Evolutionary conservation across 2,329 filamentous ascomycete species (phyloP), one percentile per base, ranked within the genome.

Genomic region (Alternaria brassicicola): DNA sequence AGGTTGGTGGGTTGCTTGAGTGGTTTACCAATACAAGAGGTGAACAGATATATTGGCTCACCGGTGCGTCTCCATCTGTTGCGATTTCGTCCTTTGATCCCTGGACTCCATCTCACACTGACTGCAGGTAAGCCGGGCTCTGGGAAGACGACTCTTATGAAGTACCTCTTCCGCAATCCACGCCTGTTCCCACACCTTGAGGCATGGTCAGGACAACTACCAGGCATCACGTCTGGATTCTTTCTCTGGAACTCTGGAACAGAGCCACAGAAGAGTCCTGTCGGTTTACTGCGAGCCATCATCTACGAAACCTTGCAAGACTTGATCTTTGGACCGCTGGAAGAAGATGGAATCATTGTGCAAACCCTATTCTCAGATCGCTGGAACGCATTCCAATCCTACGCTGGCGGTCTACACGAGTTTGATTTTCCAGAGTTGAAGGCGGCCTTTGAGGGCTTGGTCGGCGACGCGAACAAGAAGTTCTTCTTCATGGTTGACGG

Each of bases 111-210:
- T 49, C 47, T 49, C 21, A 23, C 19, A 43, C 19, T 23, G 6
- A 43, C 21, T 7, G 19, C 30, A 69, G 67, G 71, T 12, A 69
- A 82, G 31, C 76, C 81, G 3, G 81, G 81, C 0, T 79, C 79
- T 0, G 81, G 81, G 0, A 83, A 83, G 58, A 82, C 79, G 0
- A 82, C 80, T 0, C 69, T 83, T 2, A 81, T 82, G 69, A 77
- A 78, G 19, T 76, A 77, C 33, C 50, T 72, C 3, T 72, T 73
- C 48, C 68, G 68, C 13, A 72, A 73, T 36, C 56, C 64, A 43
- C 58, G 56, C 3, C 49, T 70, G 9, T 72, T 70, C 41, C 64
- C 68, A 13, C 63, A 65, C 19, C 49, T 73, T 15, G 69, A 73
- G 46, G 60, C 65, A 8, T 75, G 72, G 71, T 73, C 71, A n/a